Percentiles rank a stretch among this genome's conserved stretches.
Evolutionary conservation across 345 rosid genomes (phyloP).

Genomic region (Microcos paniculata): DNA sequence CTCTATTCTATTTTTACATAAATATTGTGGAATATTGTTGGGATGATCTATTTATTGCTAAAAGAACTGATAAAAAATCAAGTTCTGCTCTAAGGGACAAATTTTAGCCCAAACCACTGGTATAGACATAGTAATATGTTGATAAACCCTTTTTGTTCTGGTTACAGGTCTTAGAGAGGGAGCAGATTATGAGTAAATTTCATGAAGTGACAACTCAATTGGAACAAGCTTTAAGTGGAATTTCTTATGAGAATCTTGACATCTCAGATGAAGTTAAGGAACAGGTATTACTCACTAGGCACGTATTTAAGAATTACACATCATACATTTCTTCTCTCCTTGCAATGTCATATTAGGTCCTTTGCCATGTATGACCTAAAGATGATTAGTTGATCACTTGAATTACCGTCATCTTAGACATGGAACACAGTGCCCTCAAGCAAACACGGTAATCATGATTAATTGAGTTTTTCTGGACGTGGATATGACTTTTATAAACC

Average conservation of each 20-base stretch:
- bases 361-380: neutral
- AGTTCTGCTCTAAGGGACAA: neutral
- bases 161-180: constrained; percentile 81
- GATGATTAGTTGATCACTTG: constrained; percentile 13
- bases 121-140: no score
- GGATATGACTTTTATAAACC: neutral
- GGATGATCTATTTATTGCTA: neutral
- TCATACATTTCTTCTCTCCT: neutral
- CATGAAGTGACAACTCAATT: constrained; percentile 61
- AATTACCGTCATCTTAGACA: neutral
- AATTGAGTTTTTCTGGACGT: neutral
- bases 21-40: neutral
- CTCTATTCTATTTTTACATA: neutral
- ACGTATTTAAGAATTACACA: neutral
- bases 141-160: constrained; percentile 1
- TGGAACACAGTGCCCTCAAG: neutral
- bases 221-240: constrained; percentile 72
- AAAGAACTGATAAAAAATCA: neutral
- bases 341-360: neutral
- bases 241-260: constrained; percentile 69
- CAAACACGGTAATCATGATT: neutral
- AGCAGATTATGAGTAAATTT: constrained; percentile 59
- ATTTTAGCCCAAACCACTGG: neutral
- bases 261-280: constrained; percentile 98
- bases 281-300: constrained; percentile 49